These are phyloP conservation scores for Fusarium sp. DNA, from an alignment of 2,329 filamentous ascomycete species.

Conservation along the genomic window DNA sequence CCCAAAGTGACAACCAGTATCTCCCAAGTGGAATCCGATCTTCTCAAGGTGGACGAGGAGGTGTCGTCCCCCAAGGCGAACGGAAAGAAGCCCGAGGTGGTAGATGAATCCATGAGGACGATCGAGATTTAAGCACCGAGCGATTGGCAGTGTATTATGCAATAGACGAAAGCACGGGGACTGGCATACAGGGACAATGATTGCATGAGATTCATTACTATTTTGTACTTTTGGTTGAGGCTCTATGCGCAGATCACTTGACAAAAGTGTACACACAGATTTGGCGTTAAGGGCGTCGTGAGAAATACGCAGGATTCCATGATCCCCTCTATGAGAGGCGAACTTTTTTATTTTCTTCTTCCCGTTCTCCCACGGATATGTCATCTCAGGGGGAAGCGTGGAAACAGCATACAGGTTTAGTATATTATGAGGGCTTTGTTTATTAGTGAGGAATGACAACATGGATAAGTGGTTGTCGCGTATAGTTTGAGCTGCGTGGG, in stretches of 20 bases:
- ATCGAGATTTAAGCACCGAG: constrained; percentile 66
- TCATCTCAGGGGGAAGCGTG: constrained; percentile 13
- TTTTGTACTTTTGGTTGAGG: constrained; percentile 56
- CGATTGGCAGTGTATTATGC: constrained; percentile 32
- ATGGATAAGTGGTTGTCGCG: constrained; percentile 19
- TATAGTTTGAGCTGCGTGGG: constrained; percentile 11
- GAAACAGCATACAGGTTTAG: constrained; percentile 40
- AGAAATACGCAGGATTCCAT: constrained; percentile 46
- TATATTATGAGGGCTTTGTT: constrained; percentile 35
- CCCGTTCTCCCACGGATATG: constrained; percentile 14
- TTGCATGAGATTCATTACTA: constrained; percentile 48
- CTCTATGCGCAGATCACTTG: constrained; percentile 41
- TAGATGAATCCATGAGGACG: constrained; percentile 70
- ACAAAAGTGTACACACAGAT: constrained; percentile 42
- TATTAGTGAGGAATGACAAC: constrained; percentile 22
- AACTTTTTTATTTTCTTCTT: constrained; percentile 28
- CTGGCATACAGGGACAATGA: constrained; percentile 49
- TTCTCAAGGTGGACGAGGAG: constrained; percentile 49
- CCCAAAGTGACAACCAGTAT: constrained; percentile 52
- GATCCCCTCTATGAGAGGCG: constrained; percentile 38
- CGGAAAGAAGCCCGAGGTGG: constrained; percentile 59
- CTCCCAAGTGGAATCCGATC: constrained; percentile 53
- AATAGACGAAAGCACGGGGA: constrained; percentile 44
- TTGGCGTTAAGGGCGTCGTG: constrained; percentile 49
- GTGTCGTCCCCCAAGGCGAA: constrained; percentile 49